phyloP scores from a whole-genome alignment of 768 basidiomycete genomes.

The Panaeolus cyanescens region DNA sequence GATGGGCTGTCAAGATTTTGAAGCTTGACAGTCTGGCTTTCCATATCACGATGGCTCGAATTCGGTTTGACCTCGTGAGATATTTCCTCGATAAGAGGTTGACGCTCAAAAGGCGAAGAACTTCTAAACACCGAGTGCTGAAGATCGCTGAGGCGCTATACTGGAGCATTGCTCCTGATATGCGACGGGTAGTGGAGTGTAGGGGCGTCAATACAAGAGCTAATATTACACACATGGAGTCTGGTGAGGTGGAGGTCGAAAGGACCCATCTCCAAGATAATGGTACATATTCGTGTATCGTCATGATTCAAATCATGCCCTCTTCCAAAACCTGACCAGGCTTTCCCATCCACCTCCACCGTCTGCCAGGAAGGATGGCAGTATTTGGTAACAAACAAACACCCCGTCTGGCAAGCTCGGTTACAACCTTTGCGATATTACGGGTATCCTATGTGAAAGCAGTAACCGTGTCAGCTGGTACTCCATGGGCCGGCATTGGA shows the following conservation, averaged over 20 bases:
- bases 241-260: slow-evolving; percentile 3
- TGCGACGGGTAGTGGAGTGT: background rate
- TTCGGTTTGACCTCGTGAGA: background rate
- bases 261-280: slow-evolving; percentile 19
- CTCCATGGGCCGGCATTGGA: slow-evolving; percentile 3
- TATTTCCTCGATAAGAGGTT: background rate
- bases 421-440: slow-evolving; percentile 82
- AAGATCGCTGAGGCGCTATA: background rate
- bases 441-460: slow-evolving; percentile 69
- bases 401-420: slow-evolving; percentile 73
- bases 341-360: slow-evolving; percentile 90
- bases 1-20: too few species aligned
- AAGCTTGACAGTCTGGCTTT: too few species aligned
- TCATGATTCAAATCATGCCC: slow-evolving; percentile 16
- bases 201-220: slow-evolving; percentile 5
- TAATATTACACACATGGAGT: slow-evolving; percentile 17
- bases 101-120: slow-evolving; percentile 1
- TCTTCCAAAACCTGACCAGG: slow-evolving; percentile 66
- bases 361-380: slow-evolving; percentile 58
- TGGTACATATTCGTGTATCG: slow-evolving; percentile 15
- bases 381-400: slow-evolving; percentile 75
- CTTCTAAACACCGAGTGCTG: background rate
- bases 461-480: slow-evolving; percentile 19
- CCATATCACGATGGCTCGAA: too few species aligned
- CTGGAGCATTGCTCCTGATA: background rate